These are phyloP conservation scores for Scheffersomyces stipitis DNA, from an alignment of 805 yeast species.

Conservation along the genomic window DNA sequence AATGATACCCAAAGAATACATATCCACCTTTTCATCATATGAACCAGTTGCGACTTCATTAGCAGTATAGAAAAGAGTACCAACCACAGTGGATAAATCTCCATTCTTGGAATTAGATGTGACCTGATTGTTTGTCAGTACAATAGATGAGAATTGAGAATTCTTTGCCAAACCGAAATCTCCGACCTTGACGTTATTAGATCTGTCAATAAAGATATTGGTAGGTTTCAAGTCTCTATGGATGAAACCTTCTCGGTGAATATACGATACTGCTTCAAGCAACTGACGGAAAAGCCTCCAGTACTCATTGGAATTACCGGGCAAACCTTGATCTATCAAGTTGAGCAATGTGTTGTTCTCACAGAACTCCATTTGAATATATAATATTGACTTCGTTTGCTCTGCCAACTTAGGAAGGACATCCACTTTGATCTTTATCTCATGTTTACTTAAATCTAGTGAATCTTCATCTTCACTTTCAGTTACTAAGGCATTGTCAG, in stretches of 20 bases:
- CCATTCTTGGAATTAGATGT: slow-evolving; percentile 43
- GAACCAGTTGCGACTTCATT: slow-evolving; percentile 76
- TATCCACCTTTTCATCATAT: slow-evolving; percentile 93
- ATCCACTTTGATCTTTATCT: background rate
- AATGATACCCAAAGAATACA: slow-evolving; percentile 92
- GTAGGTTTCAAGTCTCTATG: slow-evolving; percentile 95
- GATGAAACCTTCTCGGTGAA: slow-evolving; percentile 90
- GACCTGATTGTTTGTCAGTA: slow-evolving; percentile 42
- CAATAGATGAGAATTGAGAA: slow-evolving; percentile 52
- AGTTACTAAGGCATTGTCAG: slow-evolving; percentile 1
- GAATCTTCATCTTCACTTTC: slow-evolving; percentile 1
- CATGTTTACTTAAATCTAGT: background rate
- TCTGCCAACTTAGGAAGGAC: background rate
- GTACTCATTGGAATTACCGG: slow-evolving; percentile 70
- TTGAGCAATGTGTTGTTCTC: slow-evolving; percentile 89
- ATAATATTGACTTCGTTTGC: slow-evolving; percentile 62
- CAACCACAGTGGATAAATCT: slow-evolving; percentile 88
- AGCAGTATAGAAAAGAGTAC: slow-evolving; percentile 92
- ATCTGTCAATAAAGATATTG: slow-evolving; percentile 91
- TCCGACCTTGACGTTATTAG: slow-evolving; percentile 88
- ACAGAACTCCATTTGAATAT: slow-evolving; percentile 98
- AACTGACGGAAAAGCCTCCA: slow-evolving; percentile 90
- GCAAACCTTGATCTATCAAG: slow-evolving; percentile 72
- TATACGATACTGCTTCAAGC: slow-evolving; percentile 84
- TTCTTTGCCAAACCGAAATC: slow-evolving; percentile 97